These are phyloP conservation scores for Porphyrellus cyaneotinctus DNA, from an alignment of 768 basidiomycete genomes.

Conservation along the genomic window DNA sequence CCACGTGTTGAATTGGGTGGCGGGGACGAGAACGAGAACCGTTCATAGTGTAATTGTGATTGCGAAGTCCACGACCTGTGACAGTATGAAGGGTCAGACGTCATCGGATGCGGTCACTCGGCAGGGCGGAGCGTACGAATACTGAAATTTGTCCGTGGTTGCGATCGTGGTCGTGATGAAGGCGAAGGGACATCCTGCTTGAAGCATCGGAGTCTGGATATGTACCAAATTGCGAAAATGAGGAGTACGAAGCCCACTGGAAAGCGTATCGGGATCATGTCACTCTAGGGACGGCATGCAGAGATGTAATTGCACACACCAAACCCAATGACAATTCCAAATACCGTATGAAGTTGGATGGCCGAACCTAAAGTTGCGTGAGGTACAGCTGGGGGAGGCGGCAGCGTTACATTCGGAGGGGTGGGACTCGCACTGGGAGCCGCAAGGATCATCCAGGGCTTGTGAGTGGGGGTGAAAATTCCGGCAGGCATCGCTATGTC, in stretches of 20 bases:
- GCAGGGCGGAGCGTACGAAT: background rate
- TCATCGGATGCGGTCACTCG: background rate
- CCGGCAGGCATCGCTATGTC: background rate
- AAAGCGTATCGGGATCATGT: background rate
- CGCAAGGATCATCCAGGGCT: no score
- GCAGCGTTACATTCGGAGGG: background rate
- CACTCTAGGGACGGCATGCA: background rate
- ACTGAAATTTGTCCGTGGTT: background rate
- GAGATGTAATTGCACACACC: constrained; percentile 3
- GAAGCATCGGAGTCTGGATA: constrained; percentile 1
- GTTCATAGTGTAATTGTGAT: background rate
- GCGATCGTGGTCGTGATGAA: background rate
- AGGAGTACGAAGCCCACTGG: constrained; percentile 16
- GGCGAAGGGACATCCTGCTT: background rate
- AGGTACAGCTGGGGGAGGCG: background rate
- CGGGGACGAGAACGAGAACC: background rate
- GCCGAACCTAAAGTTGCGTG: background rate
- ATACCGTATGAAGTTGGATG: constrained; percentile 10
- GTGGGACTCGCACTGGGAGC: background rate
- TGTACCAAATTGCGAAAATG: background rate
- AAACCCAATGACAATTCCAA: constrained; percentile 10
- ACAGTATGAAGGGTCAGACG: background rate
- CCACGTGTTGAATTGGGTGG: background rate
- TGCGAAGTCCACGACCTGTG: background rate
- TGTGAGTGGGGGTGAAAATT: background rate